Evolutionary conservation across 1,284 basidiomycete genomes (phyloP), one percentile per base, ranked within the genome.

Genomic region (Ganoderma sinense): DNA sequence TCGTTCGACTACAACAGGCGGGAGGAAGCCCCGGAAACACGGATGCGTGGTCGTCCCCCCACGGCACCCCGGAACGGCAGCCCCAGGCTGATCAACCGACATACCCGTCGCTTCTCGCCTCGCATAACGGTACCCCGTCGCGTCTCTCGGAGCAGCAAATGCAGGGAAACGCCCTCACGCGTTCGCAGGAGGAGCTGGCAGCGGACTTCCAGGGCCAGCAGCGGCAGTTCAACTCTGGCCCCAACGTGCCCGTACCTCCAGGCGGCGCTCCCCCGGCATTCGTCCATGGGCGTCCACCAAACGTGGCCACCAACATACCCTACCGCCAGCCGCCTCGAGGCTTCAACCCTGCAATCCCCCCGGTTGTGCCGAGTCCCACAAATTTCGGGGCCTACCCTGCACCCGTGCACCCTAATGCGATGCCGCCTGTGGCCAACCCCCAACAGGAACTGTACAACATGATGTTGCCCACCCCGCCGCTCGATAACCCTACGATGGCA

Each of bases 391-490:
- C 53, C 0, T 93, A 91, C 79, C 81, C 85, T 36, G 82, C 83
- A 41, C 83, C 85, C 61, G 81, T 82, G 53, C 88, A 91, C 75
- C 84, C 88, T 18, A 82, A 89, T 16, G 87, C 90, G 69, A 84
- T 93, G 71, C 89, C 91, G 16, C 59, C 59, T 23, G 81, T 93
- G 65, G 89, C 88, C 69, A 92, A 88, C 76, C 84, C 88, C 23
- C 92, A 93, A 74, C 92, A 93, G 75, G 92, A 93, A 75, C 75
- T 93, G 69, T 94, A 93, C 74, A 91, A 94, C 76, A 91, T 93
- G 89, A 90, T 93, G 86, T 80, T 90, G 63, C 88, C 90, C 13
- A 79, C 79, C n/a, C 81, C 82, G 26, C 84, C 85, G 69, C 82
- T 84, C 66, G 89, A 92, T 71, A 85, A 85, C 69, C 87, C 91